Percentiles rank a stretch among this genome's conserved stretches.
phyloP scores from a whole-genome alignment of 306 rosid species.

The Castanospermum australe region DNA sequence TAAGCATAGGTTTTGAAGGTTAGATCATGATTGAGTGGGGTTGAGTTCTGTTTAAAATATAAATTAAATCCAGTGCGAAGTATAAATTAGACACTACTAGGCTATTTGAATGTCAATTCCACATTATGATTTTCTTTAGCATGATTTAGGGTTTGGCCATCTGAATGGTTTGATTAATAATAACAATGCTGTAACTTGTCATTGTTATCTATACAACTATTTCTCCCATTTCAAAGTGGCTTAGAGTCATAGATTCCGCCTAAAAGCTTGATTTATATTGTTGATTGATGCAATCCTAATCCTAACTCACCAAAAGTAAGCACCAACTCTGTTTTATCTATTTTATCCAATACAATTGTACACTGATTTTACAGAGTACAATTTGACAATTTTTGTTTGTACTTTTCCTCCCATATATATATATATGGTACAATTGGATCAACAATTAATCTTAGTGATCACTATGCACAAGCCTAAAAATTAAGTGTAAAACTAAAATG shows the following conservation, averaged over 20 bases:
- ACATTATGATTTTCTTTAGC: neutral
- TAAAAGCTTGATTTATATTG: neutral
- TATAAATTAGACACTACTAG: neutral
- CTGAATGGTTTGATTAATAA: neutral
- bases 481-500: neutral
- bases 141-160: conserved; percentile 6
- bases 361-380: neutral
- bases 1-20: neutral
- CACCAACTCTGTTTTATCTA: neutral
- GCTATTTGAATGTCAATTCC: conserved; percentile 18
- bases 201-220: neutral
- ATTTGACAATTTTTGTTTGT: neutral
- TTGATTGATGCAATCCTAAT: neutral
- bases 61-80: neutral
- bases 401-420: neutral
- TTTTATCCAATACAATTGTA: neutral
- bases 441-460: neutral
- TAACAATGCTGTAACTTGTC: neutral
- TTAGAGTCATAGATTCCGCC: conserved; percentile 4
- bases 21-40: neutral
- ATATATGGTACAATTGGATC: neutral
- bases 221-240: conserved; percentile 22
- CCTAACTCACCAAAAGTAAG: neutral
- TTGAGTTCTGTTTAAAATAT: neutral
- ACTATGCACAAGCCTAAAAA: neutral